Base-by-base conservation (phyloP, 1,284 basidiomycete genomes). In the Microbotryum scabiosae region DNA sequence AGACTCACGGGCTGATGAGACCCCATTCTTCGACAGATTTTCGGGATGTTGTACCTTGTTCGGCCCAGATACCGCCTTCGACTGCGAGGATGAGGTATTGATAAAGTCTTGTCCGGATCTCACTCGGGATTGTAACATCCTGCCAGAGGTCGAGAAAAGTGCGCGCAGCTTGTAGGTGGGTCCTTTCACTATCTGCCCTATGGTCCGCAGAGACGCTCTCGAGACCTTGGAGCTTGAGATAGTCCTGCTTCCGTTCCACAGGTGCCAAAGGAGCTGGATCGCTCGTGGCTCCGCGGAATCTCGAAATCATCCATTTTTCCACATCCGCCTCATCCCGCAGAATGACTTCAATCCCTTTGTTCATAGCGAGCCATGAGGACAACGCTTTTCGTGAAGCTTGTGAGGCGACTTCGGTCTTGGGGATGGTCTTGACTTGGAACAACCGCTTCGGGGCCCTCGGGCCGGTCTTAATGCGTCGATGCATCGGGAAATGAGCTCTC, bases 41-140 rank as follows among this genome's bases (percentile, higher is more conserved):
- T 28, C 68, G 45, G 48, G 60, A 64, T n/a, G 58, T 50, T 30
- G 67, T 67, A 36, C 68, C 69, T 16, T 62, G 56, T 26, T 71
- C 69, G 51, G 65, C 63, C 50, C 69, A 70, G 4, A 69, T 56
- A 9, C 69, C 69, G 4, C 69, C 69, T 48, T 71, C 68, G 20
- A 55, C 54, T 3, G 63, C 66, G 4, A 70, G 57, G 2, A 70
- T 62, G 12, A 69, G 62, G 56, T 70, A 70, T 43, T 68, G 30
- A 66, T 66, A 70, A n/a, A 69, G 66, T 7, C 69, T 68, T 48
- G 59, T 64, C 16, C 64, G 54, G 48, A 69, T 44, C 3, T 69
- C 67, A 1, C 54, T 55, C 3, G 64, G 64, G 30, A 51, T 51
- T 3, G 21, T 49, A 2, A 56, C 25, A 7, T 36, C 55, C 18